These are phyloP conservation scores for Claviceps cyperi DNA, from an alignment of 2,329 filamentous ascomycete species.

Conservation along the genomic window DNA sequence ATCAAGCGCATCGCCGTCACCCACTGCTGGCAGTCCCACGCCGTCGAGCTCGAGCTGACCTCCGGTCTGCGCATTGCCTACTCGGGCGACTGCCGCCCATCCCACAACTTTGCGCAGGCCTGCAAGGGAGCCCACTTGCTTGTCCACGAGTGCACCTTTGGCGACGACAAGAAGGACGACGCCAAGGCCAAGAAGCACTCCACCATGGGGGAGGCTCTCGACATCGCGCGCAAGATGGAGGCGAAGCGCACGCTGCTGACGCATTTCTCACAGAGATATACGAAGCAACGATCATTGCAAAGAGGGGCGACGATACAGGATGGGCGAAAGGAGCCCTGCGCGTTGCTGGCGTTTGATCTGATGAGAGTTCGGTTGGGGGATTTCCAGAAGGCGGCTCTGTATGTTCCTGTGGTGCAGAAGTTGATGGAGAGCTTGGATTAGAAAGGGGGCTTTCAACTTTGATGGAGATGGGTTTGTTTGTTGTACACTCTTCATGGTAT, in stretches of 20 bases:
- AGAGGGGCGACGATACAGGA: constrained; percentile 18
- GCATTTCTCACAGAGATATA: constrained; percentile 90
- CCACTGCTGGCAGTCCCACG: constrained; percentile 71
- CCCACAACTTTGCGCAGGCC: constrained; percentile 50
- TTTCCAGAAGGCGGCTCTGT: constrained; percentile 50
- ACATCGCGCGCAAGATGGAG: constrained; percentile 61
- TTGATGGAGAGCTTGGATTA: constrained; percentile 31
- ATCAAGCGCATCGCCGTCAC: constrained; percentile 54
- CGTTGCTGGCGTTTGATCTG: constrained; percentile 64
- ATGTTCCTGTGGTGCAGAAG: constrained; percentile 38
- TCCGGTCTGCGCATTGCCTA: constrained; percentile 78
- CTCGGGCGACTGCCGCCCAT: constrained; percentile 86
- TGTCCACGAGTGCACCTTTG: constrained; percentile 92
- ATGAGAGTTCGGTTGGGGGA: constrained; percentile 61
- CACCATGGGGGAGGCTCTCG: constrained; percentile 75
- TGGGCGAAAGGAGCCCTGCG: constrained; percentile 19
- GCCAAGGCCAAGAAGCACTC: constrained; percentile 80
- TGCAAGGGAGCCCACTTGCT: constrained; percentile 67
- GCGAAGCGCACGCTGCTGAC: constrained; percentile 73
- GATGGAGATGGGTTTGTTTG: neutral
- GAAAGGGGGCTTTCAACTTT: neutral
- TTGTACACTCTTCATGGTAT: neutral
- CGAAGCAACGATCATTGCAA: constrained; percentile 37
- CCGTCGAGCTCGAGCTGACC: constrained; percentile 62
- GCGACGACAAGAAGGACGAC: constrained; percentile 66